Percentiles rank a stretch among this genome's conserved stretches.
These are phyloP conservation scores for Diophrys sp. DNA, from an alignment of 73 alveolate species.

Conservation along the genomic window DNA sequence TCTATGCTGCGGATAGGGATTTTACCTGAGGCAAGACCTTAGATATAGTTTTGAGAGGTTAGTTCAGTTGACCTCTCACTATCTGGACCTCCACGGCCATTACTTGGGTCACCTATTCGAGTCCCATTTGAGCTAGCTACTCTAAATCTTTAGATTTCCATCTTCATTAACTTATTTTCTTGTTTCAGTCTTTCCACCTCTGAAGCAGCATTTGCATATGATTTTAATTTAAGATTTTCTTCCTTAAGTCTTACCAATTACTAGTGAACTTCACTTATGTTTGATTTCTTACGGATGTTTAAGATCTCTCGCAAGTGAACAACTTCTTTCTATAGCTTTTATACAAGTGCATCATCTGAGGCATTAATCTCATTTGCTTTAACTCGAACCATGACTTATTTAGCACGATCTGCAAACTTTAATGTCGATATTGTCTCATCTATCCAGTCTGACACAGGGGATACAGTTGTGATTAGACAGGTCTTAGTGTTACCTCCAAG, in stretches of 20 bases:
- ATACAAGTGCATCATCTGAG: constrained; percentile 48
- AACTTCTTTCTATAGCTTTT: constrained; percentile 64
- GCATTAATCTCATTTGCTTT: constrained; percentile 61
- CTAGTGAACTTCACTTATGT: constrained; percentile 18
- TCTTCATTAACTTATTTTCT: constrained; percentile 60
- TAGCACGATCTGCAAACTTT: constrained; percentile 78
- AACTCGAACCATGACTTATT: constrained; percentile 47
- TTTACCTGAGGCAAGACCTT: too few species aligned
- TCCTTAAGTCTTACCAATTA: constrained; percentile 36
- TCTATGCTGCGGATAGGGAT: too few species aligned
- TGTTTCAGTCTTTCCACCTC: constrained; percentile 50
- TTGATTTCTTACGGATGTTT: constrained; percentile 39
- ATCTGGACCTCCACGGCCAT: not conserved
- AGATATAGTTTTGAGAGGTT: not conserved
- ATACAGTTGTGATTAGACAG: constrained; percentile 69
- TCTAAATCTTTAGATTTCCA: constrained; percentile 32
- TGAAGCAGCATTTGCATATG: constrained; percentile 20
- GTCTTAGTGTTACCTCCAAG: constrained; percentile 78
- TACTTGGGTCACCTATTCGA: not conserved
- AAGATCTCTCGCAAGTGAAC: constrained; percentile 48
- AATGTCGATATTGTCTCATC: constrained; percentile 52
- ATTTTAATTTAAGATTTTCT: constrained; percentile 43
- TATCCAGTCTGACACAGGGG: constrained; percentile 49
- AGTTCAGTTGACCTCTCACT: not conserved
- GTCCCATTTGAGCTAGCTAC: not conserved